A percentile compares a stretch with the other conserved stretches of the same genome.
phyloP scores from a whole-genome alignment of 371 early-diverging fungal genomes.

The Mortierella polycephala region DNA sequence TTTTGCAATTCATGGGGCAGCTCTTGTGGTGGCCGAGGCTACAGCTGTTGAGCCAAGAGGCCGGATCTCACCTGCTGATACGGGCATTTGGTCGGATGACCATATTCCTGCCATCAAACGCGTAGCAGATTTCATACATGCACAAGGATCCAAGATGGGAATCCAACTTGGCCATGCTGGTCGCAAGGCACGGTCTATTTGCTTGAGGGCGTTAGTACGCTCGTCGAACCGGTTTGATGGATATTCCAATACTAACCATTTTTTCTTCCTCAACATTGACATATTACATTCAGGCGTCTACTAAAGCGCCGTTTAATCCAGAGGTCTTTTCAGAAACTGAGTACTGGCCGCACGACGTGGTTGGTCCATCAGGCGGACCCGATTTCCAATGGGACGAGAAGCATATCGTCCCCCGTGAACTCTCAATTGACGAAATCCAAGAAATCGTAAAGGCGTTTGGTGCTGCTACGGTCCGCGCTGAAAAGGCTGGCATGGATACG shows the following conservation, averaged over 20 bases:
- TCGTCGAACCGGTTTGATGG: conserved; percentile 21
- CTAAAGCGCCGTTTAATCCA: too few species aligned
- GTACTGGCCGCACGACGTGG: conserved; percentile 82
- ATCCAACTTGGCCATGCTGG: conserved; percentile 90
- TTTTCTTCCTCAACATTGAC: too few species aligned
- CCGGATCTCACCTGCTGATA: conserved; percentile 79
- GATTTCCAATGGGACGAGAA: conserved; percentile 55
- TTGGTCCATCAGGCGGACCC: conserved; percentile 72
- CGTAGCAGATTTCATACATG: conserved; percentile 72
- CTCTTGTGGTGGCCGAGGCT: conserved; percentile 82
- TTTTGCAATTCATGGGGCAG: conserved; percentile 79
- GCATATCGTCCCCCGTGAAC: conserved; percentile 65
- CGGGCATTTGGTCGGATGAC: conserved; percentile 82
- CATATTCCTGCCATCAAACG: conserved; percentile 73
- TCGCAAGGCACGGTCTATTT: conserved; percentile 60
- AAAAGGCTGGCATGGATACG: conserved; percentile 85
- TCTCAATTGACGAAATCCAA: conserved; percentile 70
- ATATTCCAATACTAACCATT: too few species aligned
- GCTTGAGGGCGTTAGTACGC: background rate
- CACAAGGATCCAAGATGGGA: conserved; percentile 67
- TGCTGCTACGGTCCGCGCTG: conserved; percentile 73
- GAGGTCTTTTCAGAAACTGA: conserved; percentile 42
- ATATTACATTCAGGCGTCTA: too few species aligned
- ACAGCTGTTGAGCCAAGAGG: conserved; percentile 80
- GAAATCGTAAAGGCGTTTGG: conserved; percentile 69